These are phyloP conservation scores for Lophiostoma macrostomum DNA, from an alignment of 495 filamentous ascomycete genomes.

Conservation along the genomic window DNA sequence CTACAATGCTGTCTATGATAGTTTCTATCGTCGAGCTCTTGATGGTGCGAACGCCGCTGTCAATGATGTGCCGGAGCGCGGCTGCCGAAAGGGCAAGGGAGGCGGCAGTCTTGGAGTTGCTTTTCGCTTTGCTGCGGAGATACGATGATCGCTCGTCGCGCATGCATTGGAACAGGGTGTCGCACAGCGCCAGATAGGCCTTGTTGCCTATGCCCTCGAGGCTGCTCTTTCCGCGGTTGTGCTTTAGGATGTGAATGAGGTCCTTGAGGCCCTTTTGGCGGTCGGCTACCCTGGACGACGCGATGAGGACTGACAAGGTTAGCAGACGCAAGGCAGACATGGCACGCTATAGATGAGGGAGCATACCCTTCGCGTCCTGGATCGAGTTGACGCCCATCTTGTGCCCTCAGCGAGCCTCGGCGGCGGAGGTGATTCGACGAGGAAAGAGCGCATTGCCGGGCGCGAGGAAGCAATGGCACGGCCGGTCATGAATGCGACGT, in stretches of 20 bases:
- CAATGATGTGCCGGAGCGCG: constrained; percentile 66
- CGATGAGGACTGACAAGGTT: constrained; percentile 26
- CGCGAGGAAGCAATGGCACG: not conserved
- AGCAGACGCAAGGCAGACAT: not conserved
- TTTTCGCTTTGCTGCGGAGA: constrained; percentile 51
- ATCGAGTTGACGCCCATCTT: constrained; percentile 17
- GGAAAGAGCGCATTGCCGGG: not conserved
- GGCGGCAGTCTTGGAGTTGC: constrained; percentile 47
- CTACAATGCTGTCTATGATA: constrained; percentile 74
- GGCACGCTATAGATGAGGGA: not conserved
- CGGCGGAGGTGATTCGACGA: not conserved
- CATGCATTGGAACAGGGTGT: constrained; percentile 70
- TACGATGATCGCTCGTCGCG: constrained; percentile 64
- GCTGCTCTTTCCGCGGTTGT: constrained; percentile 55
- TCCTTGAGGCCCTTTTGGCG: constrained; percentile 45
- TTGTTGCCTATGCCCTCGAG: constrained; percentile 64
- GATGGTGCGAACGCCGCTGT: constrained; percentile 63
- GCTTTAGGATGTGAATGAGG: constrained; percentile 61
- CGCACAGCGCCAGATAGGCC: constrained; percentile 75
- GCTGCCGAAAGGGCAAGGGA: constrained; percentile 70
- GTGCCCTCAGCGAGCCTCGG: not conserved
- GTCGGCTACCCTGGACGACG: constrained; percentile 25
- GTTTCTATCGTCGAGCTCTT: constrained; percentile 73
- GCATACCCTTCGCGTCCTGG: constrained; percentile 28
- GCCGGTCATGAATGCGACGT: not conserved